Evolutionary conservation across 176 grass and related monocot species (phyloP), one percentile per base, ranked within the genome.

Genomic region (Typha latifolia): DNA sequence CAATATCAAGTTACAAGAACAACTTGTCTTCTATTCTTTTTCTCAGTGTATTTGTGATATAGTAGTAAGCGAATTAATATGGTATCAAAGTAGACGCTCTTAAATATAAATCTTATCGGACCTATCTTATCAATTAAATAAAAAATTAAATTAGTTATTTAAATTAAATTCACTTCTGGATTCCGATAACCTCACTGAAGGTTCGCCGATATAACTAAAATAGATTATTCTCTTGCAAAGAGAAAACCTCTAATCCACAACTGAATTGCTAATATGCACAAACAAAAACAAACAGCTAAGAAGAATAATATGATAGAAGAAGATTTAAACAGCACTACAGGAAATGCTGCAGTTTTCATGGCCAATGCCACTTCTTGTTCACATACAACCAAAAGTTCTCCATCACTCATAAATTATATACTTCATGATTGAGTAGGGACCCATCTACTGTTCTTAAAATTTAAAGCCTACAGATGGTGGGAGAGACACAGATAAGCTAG

Each of bases 171-270:
- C 37, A 6, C 37, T 43, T 9, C 37, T 43, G 9, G 5, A 9
- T 6, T 1, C 37, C 2, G 10, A 43, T 1, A 1, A 43, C 37
- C 37, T 43, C 37, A 10, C 9, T 0, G 0, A 8, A 10, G 37
- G 37, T 9, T 43, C 27, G 27, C 37, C 37, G 94, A 99, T 67
- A 85, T 99, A 66, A 86, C 85, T 51, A 84, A 83, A 12, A 93
- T 99, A 89, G 89, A 99, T 67, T 99, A 99, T 74, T 87, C 89
- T 32, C 94, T 86, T 14, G 89, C 89, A 9, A 77, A 57, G 64
- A 87, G 81, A 79, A 99, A 83, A 76, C 79, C 94, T 20, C 94
- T 89, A 22, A 99, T 99, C 70, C 94, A 99, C 83, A 99, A 93
- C 79, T 99, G 73, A 86, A 29, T 8, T 48, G 49, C 31, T 23